Percentiles rank a stretch among this genome's conserved stretches.
Conservation (phyloP, 2,329 filamentous ascomycete genomes). For the Pleochaeta shiraiana region DNA sequence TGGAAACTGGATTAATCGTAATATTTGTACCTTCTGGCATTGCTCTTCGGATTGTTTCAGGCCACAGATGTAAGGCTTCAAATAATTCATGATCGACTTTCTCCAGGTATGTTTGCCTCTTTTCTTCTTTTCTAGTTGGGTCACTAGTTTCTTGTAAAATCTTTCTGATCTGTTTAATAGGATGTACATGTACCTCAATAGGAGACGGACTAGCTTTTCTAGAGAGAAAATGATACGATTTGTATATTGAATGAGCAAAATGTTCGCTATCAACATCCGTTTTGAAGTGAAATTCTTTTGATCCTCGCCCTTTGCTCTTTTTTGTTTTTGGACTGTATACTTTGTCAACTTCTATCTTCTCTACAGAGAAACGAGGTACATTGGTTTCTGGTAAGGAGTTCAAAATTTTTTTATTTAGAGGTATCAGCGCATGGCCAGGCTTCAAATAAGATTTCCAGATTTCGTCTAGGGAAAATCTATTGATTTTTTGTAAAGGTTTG, state of each 20-base stretch:
- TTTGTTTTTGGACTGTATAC: background rate
- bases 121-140: background rate
- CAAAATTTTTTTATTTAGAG: background rate
- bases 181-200: background rate
- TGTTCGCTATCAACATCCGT: background rate
- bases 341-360: background rate
- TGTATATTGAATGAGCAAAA: background rate
- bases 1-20: background rate
- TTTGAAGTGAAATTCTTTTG: slow-evolving; percentile 4
- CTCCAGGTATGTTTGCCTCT: background rate
- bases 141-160: background rate
- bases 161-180: background rate
- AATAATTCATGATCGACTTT: background rate
- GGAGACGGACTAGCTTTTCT: background rate
- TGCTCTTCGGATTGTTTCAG: background rate
- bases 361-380: background rate
- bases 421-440: background rate
- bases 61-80: background rate
- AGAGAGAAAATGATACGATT: background rate
- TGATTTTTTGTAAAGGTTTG: background rate
- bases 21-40: background rate
- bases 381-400: background rate
- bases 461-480: background rate
- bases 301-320: background rate
- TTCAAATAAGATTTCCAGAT: background rate